A percentile compares a stretch with the other conserved stretches of the same genome.
Conservation (phyloP, 106 monocot species). For the Acorus calamus region DNA sequence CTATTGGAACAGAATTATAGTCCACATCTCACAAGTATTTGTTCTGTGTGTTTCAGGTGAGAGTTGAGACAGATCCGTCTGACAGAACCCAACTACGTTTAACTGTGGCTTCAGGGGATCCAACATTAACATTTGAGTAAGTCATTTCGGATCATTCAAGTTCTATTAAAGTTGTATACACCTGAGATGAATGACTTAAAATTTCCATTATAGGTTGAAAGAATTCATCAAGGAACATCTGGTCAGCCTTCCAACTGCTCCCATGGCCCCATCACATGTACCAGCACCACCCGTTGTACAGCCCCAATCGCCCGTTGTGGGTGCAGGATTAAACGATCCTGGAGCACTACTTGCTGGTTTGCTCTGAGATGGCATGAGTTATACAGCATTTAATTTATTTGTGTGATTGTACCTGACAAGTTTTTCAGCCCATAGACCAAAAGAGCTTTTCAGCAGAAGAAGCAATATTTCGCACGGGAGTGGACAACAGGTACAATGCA, state of each 20-base stretch:
- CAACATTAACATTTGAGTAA: slow-evolving; percentile 84
- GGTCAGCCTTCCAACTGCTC: slow-evolving; percentile 43
- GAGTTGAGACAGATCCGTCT: slow-evolving; percentile 93
- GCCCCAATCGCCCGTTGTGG: slow-evolving; percentile 30
- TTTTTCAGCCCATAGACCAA: too few relatives aligned
- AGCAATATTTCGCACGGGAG: too few relatives aligned
- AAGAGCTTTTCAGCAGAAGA: too few relatives aligned
- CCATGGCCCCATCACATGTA: slow-evolving; percentile 13
- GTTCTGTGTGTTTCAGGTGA: slow-evolving; percentile 31
- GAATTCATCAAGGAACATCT: slow-evolving; percentile 90
- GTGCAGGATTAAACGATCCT: slow-evolving; percentile 52
- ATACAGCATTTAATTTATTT: too few relatives aligned
- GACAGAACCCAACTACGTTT: slow-evolving; percentile 94
- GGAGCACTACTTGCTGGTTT: slow-evolving; percentile 84
- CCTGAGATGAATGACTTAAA: not conserved
- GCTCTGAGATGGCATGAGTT: slow-evolving; percentile 25
- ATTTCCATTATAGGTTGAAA: slow-evolving; percentile 57
- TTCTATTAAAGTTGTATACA: too few relatives aligned
- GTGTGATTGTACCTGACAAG: too few relatives aligned
- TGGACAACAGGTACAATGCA: too few relatives aligned
- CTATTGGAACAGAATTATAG: not conserved
- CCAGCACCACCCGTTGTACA: slow-evolving; percentile 20
- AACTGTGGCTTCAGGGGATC: slow-evolving; percentile 79
- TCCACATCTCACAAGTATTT: not conserved
- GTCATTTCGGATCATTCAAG: not conserved